Evolutionary conservation across 768 basidiomycete species (phyloP), one percentile per base, ranked within the genome.

Genomic region (Agaricus sinodeliciosus): DNA sequence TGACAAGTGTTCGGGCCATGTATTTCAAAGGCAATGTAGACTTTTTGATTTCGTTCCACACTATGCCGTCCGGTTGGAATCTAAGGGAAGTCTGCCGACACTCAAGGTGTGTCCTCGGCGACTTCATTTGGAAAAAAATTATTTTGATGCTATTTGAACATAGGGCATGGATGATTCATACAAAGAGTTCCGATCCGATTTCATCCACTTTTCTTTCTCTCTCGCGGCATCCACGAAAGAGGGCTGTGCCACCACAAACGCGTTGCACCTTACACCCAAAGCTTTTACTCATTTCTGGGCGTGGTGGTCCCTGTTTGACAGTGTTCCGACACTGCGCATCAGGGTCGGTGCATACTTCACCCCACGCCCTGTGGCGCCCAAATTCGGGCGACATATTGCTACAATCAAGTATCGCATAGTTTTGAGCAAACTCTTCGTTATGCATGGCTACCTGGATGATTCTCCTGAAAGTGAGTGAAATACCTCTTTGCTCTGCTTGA

Each of bases 361-460:
- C 1, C 72, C 74, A 40, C 81, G 84, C 25, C 76, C 77, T 1
- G 75, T 84, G 11, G 87, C 91, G 0, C 90, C 89, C 11, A 96
- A 96, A 69, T 84, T 97, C 61, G 84, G 90, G 35, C 80, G 85
- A 35, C 90, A 93, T 65, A 70, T 94, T 19, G 93, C 89, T 11
- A 96, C 94, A 2, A 71, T 98, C 65, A 96, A 96, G 67, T 96
- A 96, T 66, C 82, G 87, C 28, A 79, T 94, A 54, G 74, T 80
- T 15, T 71, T 96, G 9, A 78, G 82, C n/a, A 78, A 82, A 28
- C 66, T 98, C 7, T 91, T 82, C 66, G 78, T 97, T 58, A 84
- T 88, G 54, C 94, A 97, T 64, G 82, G 82, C 13, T 96, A 96
- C 66, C 78, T 86, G 9, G 89, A 94, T 61, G 84, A 92, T 51